Conservation (phyloP, 192 early-diverging fungal genomes). For the Coemansia sp. region DNA sequence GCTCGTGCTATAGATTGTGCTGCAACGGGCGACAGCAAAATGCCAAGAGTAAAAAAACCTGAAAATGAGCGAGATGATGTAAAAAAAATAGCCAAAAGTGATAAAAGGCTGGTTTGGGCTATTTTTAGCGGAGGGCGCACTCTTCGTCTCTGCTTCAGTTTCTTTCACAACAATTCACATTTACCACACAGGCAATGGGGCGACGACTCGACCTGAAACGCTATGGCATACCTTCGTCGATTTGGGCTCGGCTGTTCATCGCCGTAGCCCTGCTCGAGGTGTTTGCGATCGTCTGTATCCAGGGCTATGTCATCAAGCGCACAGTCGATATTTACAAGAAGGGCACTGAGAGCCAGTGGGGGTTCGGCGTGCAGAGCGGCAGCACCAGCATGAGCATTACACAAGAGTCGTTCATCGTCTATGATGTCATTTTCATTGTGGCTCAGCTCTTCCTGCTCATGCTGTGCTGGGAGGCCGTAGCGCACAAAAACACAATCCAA, state of each 20-base stretch:
- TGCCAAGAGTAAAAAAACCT: neutral
- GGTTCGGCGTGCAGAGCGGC: conserved; percentile 38
- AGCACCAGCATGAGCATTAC: conserved; percentile 47
- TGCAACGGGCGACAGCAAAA: conserved; percentile 1
- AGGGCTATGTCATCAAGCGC: conserved; percentile 52
- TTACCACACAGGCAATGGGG: neutral
- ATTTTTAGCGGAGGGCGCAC: too few relatives aligned
- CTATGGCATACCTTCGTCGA: conserved; percentile 46
- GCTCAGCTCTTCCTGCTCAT: conserved; percentile 82
- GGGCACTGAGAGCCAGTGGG: conserved; percentile 51
- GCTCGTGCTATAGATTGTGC: neutral
- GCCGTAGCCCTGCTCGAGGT: conserved; percentile 46
- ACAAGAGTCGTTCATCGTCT: conserved; percentile 61
- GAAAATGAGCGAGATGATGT: neutral
- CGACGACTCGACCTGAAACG: conserved; percentile 36
- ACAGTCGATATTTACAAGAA: conserved; percentile 51
- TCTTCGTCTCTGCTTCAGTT: too few relatives aligned
- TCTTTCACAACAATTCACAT: neutral
- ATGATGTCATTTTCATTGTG: conserved; percentile 83
- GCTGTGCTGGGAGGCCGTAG: conserved; percentile 86
- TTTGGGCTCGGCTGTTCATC: conserved; percentile 53
- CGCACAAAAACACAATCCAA: conserved; percentile 91
- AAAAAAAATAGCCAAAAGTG: neutral
- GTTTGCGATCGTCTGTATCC: conserved; percentile 48
- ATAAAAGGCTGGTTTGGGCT: too few relatives aligned